Evolutionary conservation across 2,329 filamentous ascomycete species (phyloP).

Genomic region (Pseudopyrenochaeta lycopersici): DNA sequence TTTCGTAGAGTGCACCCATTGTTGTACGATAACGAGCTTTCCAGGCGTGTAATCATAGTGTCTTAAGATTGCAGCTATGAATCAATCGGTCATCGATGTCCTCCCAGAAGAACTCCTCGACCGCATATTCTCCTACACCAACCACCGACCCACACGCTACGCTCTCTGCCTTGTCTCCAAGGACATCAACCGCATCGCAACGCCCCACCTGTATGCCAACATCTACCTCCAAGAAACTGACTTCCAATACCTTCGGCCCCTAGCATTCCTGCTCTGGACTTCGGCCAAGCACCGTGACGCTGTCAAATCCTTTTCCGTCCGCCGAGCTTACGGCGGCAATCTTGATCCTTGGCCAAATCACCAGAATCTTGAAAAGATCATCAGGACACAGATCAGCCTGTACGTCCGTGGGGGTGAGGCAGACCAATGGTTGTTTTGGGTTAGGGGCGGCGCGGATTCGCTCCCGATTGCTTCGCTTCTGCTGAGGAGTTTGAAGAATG

Average conservation of each 20-base stretch:
- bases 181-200: slow-evolving; percentile 20
- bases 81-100: slow-evolving; percentile 1
- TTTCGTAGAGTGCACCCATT: neutral
- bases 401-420: slow-evolving; percentile 10
- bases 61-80: neutral
- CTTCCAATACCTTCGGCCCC: slow-evolving; percentile 18
- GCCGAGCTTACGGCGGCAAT: slow-evolving; percentile 22
- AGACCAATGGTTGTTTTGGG: slow-evolving; percentile 11
- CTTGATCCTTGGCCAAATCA: slow-evolving; percentile 18
- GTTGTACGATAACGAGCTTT: too few relatives aligned
- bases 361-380: slow-evolving; percentile 5
- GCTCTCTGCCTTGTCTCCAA: slow-evolving; percentile 19
- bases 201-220: slow-evolving; percentile 17
- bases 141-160: neutral
- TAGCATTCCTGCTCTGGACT: slow-evolving; percentile 21
- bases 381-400: slow-evolving; percentile 4
- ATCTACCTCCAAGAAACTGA: slow-evolving; percentile 13
- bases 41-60: too few relatives aligned
- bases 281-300: slow-evolving; percentile 8
- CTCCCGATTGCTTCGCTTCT: slow-evolving; percentile 20
- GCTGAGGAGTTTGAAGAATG: slow-evolving; percentile 17
- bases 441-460: slow-evolving; percentile 19
- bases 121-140: slow-evolving; percentile 8
- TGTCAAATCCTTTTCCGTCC: slow-evolving; percentile 14
- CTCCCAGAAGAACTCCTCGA: slow-evolving; percentile 27